phyloP scores from a whole-genome alignment of 768 basidiomycete genomes.

The Phylloporus scabripes region DNA sequence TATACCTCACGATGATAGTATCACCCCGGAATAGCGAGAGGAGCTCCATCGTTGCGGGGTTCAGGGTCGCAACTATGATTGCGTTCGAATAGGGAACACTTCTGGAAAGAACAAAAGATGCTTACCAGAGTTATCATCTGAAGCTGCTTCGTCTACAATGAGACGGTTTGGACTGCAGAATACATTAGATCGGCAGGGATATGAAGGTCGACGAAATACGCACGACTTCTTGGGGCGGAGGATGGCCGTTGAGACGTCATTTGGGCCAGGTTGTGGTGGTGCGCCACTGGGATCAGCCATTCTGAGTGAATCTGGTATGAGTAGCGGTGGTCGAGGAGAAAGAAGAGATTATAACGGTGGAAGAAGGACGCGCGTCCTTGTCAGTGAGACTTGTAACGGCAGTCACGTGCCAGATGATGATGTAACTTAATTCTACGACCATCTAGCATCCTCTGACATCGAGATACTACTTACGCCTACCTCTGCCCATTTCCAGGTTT shows the following conservation, averaged over 20 bases:
- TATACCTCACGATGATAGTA: conserved; percentile 87
- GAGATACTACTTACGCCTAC: no score
- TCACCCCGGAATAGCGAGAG: conserved; percentile 95
- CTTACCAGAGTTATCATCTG: conserved; percentile 94
- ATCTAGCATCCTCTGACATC: conserved; percentile 1
- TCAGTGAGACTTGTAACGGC: not conserved
- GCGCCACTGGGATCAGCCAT: conserved; percentile 84
- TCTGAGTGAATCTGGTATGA: conserved; percentile 7
- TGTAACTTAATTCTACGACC: conserved; percentile 6
- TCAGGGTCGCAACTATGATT: conserved; percentile 77
- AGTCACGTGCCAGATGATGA: conserved; percentile 5
- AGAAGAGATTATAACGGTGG: conserved; percentile 4
- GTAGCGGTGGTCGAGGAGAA: conserved; percentile 11
- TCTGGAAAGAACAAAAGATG: not conserved
- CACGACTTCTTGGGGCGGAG: conserved; percentile 97
- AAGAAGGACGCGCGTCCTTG: conserved; percentile 30
- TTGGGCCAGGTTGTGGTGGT: conserved; percentile 73
- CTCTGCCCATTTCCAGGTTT: not conserved
- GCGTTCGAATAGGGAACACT: conserved; percentile 13
- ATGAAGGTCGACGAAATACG: conserved; percentile 30
- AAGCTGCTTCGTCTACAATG: conserved; percentile 89
- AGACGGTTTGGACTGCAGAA: conserved; percentile 84
- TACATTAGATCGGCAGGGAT: conserved; percentile 13
- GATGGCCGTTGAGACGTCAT: conserved; percentile 93
- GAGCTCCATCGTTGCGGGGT: conserved; percentile 94